phyloP scores from a whole-genome alignment of 345 rosid genomes.

The Bruguiera parviflora region DNA sequence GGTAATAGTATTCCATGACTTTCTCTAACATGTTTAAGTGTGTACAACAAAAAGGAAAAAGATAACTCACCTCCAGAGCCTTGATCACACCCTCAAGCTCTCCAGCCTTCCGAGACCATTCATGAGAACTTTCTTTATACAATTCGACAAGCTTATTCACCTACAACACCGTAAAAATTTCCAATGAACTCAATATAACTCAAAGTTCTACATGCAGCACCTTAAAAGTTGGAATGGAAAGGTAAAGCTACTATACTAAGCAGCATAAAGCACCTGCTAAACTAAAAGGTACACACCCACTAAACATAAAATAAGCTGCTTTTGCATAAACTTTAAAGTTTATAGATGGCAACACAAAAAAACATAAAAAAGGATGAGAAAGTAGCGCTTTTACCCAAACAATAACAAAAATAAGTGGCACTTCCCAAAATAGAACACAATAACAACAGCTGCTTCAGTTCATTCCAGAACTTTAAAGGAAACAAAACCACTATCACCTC shows the following conservation, averaged over 20 bases:
- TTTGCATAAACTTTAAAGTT: neutral
- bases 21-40: too few species aligned
- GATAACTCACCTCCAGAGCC: slow-evolving; percentile 71
- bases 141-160: slow-evolving; percentile 83
- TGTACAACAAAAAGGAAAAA: neutral
- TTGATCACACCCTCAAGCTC: slow-evolving; percentile 97
- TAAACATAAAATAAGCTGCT: neutral
- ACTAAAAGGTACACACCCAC: neutral
- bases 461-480: too few species aligned
- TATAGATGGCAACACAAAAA: neutral
- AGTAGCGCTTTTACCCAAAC: neutral
- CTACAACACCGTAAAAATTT: slow-evolving; percentile 30
- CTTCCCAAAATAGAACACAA: too few species aligned
- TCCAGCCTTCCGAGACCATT: slow-evolving; percentile 89
- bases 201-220: neutral
- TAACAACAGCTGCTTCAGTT: too few species aligned
- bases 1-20: too few species aligned
- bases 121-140: slow-evolving; percentile 89
- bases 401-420: too few species aligned
- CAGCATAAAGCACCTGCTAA: neutral
- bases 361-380: neutral
- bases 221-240: neutral
- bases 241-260: neutral
- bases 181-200: slow-evolving; percentile 5
- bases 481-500: too few species aligned